Evolutionary conservation across 208 protist genomes (phyloP).

Genomic region (Naegleria gruberi): DNA sequence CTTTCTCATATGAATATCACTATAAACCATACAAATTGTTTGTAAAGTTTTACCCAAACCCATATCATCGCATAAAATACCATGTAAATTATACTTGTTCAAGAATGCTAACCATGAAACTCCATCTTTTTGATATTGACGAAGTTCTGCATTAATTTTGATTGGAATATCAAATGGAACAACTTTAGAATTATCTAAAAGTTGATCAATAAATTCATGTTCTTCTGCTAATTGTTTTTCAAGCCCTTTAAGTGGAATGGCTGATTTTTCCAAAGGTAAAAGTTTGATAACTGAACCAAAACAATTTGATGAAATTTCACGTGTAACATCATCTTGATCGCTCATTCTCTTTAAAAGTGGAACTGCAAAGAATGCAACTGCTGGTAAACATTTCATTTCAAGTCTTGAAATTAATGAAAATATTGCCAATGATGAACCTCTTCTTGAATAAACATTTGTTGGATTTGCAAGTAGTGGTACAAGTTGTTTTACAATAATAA

Average conservation of each 20-base stretch:
- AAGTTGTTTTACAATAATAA: not conserved
- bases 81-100: slow-evolving; percentile 57
- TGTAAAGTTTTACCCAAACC: slow-evolving; percentile 86
- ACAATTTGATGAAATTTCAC: slow-evolving; percentile 40
- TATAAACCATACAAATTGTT: slow-evolving; percentile 58
- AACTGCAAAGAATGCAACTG: slow-evolving; percentile 48
- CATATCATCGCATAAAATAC: slow-evolving; percentile 74
- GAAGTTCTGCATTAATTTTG: slow-evolving; percentile 52
- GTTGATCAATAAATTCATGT: slow-evolving; percentile 53
- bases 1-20: slow-evolving; percentile 33
- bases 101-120: slow-evolving; percentile 76
- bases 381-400: slow-evolving; percentile 48
- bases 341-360: slow-evolving; percentile 53
- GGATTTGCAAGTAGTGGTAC: not conserved
- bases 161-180: slow-evolving; percentile 41
- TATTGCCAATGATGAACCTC: slow-evolving; percentile 33
- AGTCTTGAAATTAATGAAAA: slow-evolving; percentile 37
- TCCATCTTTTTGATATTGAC: slow-evolving; percentile 73
- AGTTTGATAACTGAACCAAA: slow-evolving; percentile 60
- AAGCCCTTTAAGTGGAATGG: slow-evolving; percentile 30
- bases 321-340: slow-evolving; percentile 43
- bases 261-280: slow-evolving; percentile 57
- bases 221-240: slow-evolving; percentile 33
- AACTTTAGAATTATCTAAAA: slow-evolving; percentile 50
- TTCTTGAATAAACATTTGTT: not conserved